These are phyloP conservation scores for Alternaria atra DNA, from an alignment of 2,329 filamentous ascomycete genomes.

Conservation along the genomic window DNA sequence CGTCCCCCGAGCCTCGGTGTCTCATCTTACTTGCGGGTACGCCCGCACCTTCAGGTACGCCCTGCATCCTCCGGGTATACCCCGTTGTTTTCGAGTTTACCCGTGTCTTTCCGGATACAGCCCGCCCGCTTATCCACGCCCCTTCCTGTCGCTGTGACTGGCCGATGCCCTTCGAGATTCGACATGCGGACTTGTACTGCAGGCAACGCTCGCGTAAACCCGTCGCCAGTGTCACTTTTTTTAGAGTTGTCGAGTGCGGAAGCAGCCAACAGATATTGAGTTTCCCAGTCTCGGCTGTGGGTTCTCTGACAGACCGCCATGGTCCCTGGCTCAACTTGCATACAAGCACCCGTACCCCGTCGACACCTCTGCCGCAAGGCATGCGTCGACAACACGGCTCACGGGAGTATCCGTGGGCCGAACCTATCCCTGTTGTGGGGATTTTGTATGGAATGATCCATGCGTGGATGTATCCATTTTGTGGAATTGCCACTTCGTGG, in stretches of 20 bases:
- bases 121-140: slow-evolving; percentile 9
- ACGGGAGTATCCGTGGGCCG: neutral
- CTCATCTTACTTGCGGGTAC: slow-evolving; percentile 10
- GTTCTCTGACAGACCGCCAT: slow-evolving; percentile 36
- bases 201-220: slow-evolving; percentile 30
- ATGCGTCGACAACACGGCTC: neutral
- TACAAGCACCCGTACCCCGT: slow-evolving; percentile 23
- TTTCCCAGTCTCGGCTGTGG: neutral
- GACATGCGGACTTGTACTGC: slow-evolving; percentile 23
- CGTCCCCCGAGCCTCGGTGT: slow-evolving; percentile 6
- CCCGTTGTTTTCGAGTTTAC: slow-evolving; percentile 11
- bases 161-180: neutral
- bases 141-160: neutral
- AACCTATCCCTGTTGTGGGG: neutral
- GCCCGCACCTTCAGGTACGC: slow-evolving; percentile 20
- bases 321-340: slow-evolving; percentile 38
- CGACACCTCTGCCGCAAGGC: neutral
- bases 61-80: slow-evolving; percentile 14
- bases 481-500: neutral
- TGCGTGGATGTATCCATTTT: neutral
- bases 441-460: neutral
- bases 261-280: slow-evolving; percentile 43
- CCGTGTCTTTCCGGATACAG: slow-evolving; percentile 12
- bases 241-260: slow-evolving; percentile 33
- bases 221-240: slow-evolving; percentile 31